Evolutionary conservation across 495 filamentous ascomycete genomes (phyloP).

Genomic region (Penicillium turbatum): DNA sequence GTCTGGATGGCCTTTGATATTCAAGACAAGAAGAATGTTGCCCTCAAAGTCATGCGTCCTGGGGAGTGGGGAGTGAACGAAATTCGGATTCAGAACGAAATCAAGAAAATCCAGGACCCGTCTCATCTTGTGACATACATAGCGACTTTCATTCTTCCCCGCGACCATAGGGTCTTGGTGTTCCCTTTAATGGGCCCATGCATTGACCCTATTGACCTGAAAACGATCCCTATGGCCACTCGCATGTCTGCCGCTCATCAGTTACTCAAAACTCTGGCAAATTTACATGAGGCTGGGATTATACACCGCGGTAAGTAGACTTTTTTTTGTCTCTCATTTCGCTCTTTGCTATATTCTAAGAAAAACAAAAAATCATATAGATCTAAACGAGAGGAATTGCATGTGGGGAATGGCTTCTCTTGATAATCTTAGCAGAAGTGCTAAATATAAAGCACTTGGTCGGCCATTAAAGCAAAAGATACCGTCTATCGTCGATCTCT

Average conservation of each 20-base stretch:
- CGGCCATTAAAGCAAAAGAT: slow-evolving; percentile 21
- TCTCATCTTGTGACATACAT: slow-evolving; percentile 24
- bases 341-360: slow-evolving; percentile 4
- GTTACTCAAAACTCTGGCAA: slow-evolving; percentile 23
- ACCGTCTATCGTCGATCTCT: slow-evolving; percentile 15
- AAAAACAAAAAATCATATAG: slow-evolving; percentile 6
- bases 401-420: slow-evolving; percentile 26
- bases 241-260: slow-evolving; percentile 31
- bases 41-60: slow-evolving; percentile 24
- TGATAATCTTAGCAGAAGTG: slow-evolving; percentile 11
- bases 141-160: slow-evolving; percentile 18
- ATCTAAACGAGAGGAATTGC: slow-evolving; percentile 18
- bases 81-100: slow-evolving; percentile 23
- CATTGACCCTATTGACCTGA: slow-evolving; percentile 13
- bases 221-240: slow-evolving; percentile 13
- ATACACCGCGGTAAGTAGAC: slow-evolving; percentile 22
- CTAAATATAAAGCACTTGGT: slow-evolving; percentile 25
- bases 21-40: slow-evolving; percentile 23
- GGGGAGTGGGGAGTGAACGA: slow-evolving; percentile 20
- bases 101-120: slow-evolving; percentile 22
- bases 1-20: slow-evolving; percentile 62
- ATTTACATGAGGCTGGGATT: slow-evolving; percentile 26
- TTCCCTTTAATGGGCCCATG: slow-evolving; percentile 28
- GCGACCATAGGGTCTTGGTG: slow-evolving; percentile 26
- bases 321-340: neutral